Evolutionary conservation across 2,329 filamentous ascomycete species (phyloP).

Genomic region (Aspergillus oerlinghausenensis): DNA sequence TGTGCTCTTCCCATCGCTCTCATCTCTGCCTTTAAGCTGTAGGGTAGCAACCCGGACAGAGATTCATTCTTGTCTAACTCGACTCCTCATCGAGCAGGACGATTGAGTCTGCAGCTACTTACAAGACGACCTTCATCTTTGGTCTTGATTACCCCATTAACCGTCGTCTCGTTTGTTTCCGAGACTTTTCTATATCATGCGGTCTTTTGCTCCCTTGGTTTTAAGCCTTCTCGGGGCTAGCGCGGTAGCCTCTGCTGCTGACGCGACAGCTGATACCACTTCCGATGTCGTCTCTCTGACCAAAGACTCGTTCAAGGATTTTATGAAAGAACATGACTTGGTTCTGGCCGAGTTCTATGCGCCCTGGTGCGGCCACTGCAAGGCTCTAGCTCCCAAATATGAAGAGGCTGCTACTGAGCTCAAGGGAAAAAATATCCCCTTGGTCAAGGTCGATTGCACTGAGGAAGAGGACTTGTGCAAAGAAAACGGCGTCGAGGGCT

Average conservation of each 20-base stretch:
- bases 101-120: neutral
- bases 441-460: slow-evolving; percentile 72
- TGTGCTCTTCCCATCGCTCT: slow-evolving; percentile 7
- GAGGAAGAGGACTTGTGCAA: slow-evolving; percentile 90
- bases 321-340: slow-evolving; percentile 78
- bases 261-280: slow-evolving; percentile 22
- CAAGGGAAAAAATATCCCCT: slow-evolving; percentile 45
- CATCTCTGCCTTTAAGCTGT: slow-evolving; percentile 2
- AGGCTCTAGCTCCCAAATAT: slow-evolving; percentile 70
- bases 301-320: slow-evolving; percentile 80
- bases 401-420: slow-evolving; percentile 46
- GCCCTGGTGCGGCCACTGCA: slow-evolving; percentile 97
- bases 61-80: neutral
- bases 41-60: neutral
- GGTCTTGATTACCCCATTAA: slow-evolving; percentile 1
- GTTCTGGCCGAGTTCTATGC: slow-evolving; percentile 97
- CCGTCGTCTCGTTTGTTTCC: neutral
- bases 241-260: slow-evolving; percentile 32
- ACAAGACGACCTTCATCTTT: neutral
- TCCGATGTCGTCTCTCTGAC: slow-evolving; percentile 85
- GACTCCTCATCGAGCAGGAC: neutral
- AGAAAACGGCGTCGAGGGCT: slow-evolving; percentile 86
- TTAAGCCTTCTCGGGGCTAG: slow-evolving; percentile 38
- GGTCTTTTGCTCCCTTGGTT: slow-evolving; percentile 36
- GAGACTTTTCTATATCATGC: slow-evolving; percentile 26